phyloP scores from a whole-genome alignment of 2,329 filamentous ascomycete genomes.

The Penicillium sp. region DNA sequence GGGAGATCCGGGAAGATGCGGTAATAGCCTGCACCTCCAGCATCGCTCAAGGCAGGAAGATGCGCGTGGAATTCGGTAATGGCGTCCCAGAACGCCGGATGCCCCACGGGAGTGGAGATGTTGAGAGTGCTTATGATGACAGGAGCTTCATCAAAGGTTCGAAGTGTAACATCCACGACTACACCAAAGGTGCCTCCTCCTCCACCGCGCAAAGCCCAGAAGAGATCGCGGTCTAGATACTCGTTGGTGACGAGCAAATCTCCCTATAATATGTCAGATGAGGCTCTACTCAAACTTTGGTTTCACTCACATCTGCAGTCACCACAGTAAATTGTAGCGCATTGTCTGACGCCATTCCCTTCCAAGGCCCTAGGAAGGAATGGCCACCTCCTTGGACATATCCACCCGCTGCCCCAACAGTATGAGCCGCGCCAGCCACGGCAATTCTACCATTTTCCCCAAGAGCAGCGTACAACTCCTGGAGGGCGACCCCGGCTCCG shows the following conservation, averaged over 20 bases:
- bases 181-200: conserved; percentile 27
- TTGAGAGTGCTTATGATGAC: conserved; percentile 34
- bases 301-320: conserved; percentile 9
- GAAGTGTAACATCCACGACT: conserved; percentile 24
- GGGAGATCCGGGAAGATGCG: conserved; percentile 41
- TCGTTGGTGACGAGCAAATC: conserved; percentile 23
- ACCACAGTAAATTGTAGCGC: conserved; percentile 34
- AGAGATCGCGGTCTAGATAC: conserved; percentile 26
- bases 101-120: conserved; percentile 22
- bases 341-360: conserved; percentile 33
- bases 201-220: conserved; percentile 27
- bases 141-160: conserved; percentile 36
- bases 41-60: conserved; percentile 53
- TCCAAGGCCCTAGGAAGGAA: conserved; percentile 45
- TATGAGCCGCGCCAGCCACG: conserved; percentile 42
- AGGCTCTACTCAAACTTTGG: background rate
- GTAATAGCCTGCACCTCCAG: conserved; percentile 45
- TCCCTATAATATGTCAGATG: conserved; percentile 16
- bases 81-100: conserved; percentile 30
- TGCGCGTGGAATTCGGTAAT: conserved; percentile 41
- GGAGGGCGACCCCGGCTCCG: conserved; percentile 57
- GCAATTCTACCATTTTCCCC: conserved; percentile 47
- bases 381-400: conserved; percentile 65
- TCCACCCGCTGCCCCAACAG: conserved; percentile 62
- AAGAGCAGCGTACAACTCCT: conserved; percentile 52